Conservation (phyloP, 2,329 filamentous ascomycete species). For the Trichoderma sp. region DNA sequence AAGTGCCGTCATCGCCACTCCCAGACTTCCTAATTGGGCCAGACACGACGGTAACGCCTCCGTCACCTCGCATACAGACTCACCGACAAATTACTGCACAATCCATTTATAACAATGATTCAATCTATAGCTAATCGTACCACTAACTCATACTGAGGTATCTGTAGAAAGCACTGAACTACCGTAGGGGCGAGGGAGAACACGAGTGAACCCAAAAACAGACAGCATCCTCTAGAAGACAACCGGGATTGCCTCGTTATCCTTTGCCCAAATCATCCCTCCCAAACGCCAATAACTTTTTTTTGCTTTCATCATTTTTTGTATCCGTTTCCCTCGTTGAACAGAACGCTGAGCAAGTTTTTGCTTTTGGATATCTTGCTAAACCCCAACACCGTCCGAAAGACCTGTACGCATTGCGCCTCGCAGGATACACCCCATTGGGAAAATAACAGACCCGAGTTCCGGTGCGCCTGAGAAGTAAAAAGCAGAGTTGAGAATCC, state of each 20-base stretch:
- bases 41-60: not conserved
- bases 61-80: not conserved
- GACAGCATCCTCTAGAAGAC: conserved; percentile 12
- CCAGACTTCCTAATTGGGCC: conserved; percentile 10
- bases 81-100: not conserved
- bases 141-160: not conserved
- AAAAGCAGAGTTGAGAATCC: not conserved
- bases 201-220: not conserved
- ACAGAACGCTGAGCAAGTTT: conserved; percentile 21
- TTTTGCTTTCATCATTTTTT: conserved; percentile 20
- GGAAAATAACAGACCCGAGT: not conserved
- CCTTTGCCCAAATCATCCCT: not conserved
- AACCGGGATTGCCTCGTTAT: conserved; percentile 21
- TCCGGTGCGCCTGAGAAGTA: not conserved
- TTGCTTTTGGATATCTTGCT: conserved; percentile 28
- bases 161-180: not conserved
- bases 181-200: not conserved
- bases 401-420: conserved; percentile 12
- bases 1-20: not conserved
- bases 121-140: no score
- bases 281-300: conserved; percentile 11
- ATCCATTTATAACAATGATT: not conserved
- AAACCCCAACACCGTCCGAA: conserved; percentile 29
- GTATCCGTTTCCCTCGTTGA: not conserved
- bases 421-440: not conserved